A percentile compares a stretch with the other conserved stretches of the same genome.
phyloP scores from a whole-genome alignment of 257 asterid genomes.

The Thymus quinquecostatus region DNA sequence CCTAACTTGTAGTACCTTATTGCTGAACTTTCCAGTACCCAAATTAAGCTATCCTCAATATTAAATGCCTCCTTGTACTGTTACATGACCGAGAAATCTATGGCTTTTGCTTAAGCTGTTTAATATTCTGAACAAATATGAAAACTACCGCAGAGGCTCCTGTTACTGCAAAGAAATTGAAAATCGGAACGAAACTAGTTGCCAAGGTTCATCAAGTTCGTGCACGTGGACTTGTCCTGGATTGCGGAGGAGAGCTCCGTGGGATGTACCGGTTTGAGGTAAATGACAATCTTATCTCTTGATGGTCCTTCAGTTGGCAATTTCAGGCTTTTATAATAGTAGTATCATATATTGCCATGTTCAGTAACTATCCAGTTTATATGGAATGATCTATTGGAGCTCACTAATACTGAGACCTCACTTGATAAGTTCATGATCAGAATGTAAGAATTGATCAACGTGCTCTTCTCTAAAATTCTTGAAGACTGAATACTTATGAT shows the following conservation, averaged over 20 bases:
- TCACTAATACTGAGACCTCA: too few species aligned
- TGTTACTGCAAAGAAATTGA: constrained; percentile 62
- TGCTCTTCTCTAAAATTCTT: too few species aligned
- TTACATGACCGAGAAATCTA: not conserved
- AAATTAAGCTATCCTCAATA: too few species aligned
- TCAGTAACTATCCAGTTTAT: not conserved
- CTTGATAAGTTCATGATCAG: too few species aligned
- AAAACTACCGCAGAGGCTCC: constrained; percentile 39
- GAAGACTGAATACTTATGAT: too few species aligned
- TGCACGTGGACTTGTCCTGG: constrained; percentile 85
- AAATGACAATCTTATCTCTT: constrained; percentile 21
- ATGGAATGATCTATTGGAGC: too few species aligned
- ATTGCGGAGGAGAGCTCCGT: constrained; percentile 75
- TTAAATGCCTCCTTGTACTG: not conserved
- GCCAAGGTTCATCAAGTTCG: constrained; percentile 89
- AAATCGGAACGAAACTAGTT: constrained; percentile 69
- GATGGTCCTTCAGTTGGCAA: not conserved
- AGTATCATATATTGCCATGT: not conserved
- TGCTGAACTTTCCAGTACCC: too few species aligned
- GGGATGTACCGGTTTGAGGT: constrained; percentile 97
- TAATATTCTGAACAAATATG: constrained; percentile 26
- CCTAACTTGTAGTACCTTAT: too few species aligned
- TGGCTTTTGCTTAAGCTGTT: not conserved
- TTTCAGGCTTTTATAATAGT: constrained; percentile 5
- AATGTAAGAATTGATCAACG: too few species aligned